Percentiles rank a stretch among this genome's conserved stretches.
These are phyloP conservation scores for Pichia occidentalis DNA, from an alignment of 805 yeast genomes.

Conservation along the genomic window DNA sequence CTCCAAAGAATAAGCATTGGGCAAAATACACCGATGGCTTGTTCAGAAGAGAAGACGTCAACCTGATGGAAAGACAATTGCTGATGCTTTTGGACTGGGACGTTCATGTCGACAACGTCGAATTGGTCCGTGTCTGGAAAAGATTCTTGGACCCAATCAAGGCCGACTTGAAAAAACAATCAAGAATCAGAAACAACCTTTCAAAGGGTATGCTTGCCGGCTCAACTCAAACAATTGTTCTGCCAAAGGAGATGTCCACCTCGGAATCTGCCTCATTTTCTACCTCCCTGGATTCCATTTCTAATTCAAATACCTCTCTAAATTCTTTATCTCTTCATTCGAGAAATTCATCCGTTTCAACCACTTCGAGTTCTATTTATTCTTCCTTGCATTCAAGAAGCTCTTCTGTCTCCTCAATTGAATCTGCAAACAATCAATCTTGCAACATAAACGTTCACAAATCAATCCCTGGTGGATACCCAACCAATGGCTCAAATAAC, in stretches of 20 bases:
- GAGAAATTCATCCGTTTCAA: conserved; percentile 13
- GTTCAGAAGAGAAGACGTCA: conserved; percentile 60
- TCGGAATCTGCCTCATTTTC: too few species aligned
- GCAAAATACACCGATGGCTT: conserved; percentile 71
- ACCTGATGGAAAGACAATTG: conserved; percentile 75
- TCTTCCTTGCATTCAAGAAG: conserved; percentile 24
- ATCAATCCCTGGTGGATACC: neutral
- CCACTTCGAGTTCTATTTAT: conserved; percentile 9
- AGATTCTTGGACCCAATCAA: conserved; percentile 49
- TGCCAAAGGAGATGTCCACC: conserved; percentile 10
- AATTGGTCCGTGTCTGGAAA: conserved; percentile 36
- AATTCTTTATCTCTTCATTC: conserved; percentile 7
- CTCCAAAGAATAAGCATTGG: conserved; percentile 78
- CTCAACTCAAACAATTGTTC: conserved; percentile 26
- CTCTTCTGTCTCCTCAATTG: conserved; percentile 26
- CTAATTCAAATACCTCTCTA: neutral
- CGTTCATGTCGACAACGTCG: conserved; percentile 40
- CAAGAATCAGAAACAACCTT: conserved; percentile 26
- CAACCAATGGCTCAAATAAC: neutral
- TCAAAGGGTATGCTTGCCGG: conserved; percentile 25
- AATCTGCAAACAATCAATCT: conserved; percentile 3
- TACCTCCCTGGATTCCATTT: conserved; percentile 5
- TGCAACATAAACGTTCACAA: conserved; percentile 1
- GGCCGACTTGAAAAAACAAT: conserved; percentile 28
- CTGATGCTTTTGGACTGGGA: conserved; percentile 68